These are phyloP conservation scores for Phytophthora litchii DNA, from an alignment of 352 stramenopile genomes.

Conservation along the genomic window DNA sequence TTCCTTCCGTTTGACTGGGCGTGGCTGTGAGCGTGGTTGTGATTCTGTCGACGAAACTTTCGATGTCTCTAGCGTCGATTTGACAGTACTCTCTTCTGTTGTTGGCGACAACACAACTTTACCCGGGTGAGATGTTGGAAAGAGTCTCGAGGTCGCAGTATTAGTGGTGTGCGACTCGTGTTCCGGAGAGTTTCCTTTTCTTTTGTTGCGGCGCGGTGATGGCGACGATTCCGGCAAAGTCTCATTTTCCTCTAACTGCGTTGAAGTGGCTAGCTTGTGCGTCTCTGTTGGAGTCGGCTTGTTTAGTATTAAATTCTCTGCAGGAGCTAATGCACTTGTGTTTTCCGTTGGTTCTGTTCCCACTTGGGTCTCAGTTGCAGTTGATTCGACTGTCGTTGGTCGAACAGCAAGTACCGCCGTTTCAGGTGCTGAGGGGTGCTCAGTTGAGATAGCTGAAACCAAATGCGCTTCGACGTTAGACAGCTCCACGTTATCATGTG, in stretches of 20 bases:
- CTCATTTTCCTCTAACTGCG: not conserved
- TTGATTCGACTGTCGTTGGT: not conserved
- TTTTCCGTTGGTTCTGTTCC: not conserved
- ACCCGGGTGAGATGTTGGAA: not conserved
- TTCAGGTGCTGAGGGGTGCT: constrained; percentile 1
- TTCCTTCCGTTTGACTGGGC: constrained; percentile 25
- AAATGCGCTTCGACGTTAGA: constrained; percentile 7
- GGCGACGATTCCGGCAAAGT: constrained; percentile 6
- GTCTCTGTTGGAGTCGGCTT: not conserved
- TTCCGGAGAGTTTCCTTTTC: constrained; percentile 19
- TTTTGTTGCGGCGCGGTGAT: constrained; percentile 21
- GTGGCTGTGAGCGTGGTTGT: constrained; percentile 6
- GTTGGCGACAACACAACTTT: not conserved
- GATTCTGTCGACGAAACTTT: constrained; percentile 5
- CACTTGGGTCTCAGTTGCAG: not conserved
- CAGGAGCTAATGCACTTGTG: no score
- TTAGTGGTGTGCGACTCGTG: constrained; percentile 5
- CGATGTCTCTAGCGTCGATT: constrained; percentile 1
- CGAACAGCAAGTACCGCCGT: not conserved
- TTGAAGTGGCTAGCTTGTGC: not conserved
- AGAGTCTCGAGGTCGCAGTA: constrained; percentile 1
- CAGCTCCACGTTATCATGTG: constrained; percentile 19
- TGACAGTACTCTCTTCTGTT: not conserved
- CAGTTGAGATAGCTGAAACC: constrained; percentile 11
- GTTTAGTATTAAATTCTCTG: not conserved